These are phyloP conservation scores for Fusarium secorum DNA, from an alignment of 2,329 filamentous ascomycete species.

Conservation along the genomic window DNA sequence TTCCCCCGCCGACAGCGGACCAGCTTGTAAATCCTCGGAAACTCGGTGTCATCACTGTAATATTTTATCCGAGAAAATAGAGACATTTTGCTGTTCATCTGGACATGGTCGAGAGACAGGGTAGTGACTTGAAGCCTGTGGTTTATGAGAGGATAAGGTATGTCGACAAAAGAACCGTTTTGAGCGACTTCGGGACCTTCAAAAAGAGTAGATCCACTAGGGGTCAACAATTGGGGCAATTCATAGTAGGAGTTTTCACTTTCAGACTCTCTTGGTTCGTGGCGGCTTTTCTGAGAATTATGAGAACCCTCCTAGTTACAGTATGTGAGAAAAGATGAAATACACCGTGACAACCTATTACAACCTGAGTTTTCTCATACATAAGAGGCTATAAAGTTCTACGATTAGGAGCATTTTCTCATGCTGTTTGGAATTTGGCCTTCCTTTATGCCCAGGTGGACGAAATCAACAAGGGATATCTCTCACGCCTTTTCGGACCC, in stretches of 20 bases:
- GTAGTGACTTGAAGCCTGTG: background rate
- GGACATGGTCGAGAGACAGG: background rate
- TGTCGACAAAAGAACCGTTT: background rate
- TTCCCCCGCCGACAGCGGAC: constrained; percentile 36
- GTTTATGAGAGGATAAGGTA: background rate
- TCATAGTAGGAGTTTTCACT: background rate
- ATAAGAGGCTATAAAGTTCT: background rate
- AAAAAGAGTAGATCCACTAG: background rate
- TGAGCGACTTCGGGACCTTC: background rate
- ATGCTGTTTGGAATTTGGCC: background rate
- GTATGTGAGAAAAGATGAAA: background rate
- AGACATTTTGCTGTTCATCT: constrained; percentile 56
- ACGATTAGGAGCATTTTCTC: background rate
- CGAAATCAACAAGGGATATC: no score
- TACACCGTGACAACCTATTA: background rate
- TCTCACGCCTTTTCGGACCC: background rate
- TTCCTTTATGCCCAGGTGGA: background rate
- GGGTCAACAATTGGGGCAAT: background rate
- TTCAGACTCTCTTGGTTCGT: background rate
- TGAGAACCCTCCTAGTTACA: background rate
- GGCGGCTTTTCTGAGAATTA: background rate
- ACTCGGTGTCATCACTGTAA: constrained; percentile 1
- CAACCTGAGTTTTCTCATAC: no score
- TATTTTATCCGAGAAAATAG: constrained; percentile 55
- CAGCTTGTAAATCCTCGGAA: constrained; percentile 4